A percentile compares a stretch with the other conserved stretches of the same genome.
These are phyloP conservation scores for Ganoderma lucidum DNA, from an alignment of 1,284 basidiomycete species.

Conservation along the genomic window DNA sequence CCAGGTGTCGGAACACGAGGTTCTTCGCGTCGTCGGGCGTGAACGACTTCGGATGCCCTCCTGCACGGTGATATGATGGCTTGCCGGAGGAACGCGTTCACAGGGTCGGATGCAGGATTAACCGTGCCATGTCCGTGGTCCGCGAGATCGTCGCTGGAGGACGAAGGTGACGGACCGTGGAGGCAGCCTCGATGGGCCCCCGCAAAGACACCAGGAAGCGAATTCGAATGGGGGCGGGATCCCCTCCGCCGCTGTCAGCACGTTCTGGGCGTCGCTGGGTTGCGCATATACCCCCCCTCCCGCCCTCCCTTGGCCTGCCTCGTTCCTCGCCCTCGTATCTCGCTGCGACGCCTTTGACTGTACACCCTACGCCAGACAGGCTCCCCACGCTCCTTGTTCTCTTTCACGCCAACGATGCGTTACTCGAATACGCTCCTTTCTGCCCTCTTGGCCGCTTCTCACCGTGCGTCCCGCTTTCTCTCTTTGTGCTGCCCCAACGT, in stretches of 20 bases:
- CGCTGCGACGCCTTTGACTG: not conserved
- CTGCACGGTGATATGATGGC: too few species aligned
- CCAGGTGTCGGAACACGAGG: too few species aligned
- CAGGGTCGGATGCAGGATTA: too few species aligned
- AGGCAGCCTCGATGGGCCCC: not conserved
- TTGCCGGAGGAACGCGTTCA: too few species aligned
- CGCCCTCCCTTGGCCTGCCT: not conserved
- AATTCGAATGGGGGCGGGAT: not conserved
- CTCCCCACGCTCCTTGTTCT: not conserved
- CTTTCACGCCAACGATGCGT: not conserved
- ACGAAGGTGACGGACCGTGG: not conserved
- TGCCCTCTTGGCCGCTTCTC: not conserved
- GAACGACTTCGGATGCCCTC: too few species aligned
- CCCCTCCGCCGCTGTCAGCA: not conserved
- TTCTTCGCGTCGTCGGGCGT: too few species aligned
- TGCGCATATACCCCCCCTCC: not conserved
- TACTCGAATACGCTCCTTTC: not conserved
- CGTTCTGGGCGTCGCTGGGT: not conserved
- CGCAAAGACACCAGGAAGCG: not conserved
- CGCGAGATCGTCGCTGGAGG: not conserved
- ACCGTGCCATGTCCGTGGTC: too few species aligned
- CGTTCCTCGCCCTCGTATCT: not conserved
- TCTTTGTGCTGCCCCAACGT: not conserved
- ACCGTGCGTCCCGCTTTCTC: not conserved
- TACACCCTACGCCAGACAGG: not conserved